phyloP scores from a whole-genome alignment of 2,329 filamentous ascomycete genomes.

The Drechslerella dactyloides region DNA sequence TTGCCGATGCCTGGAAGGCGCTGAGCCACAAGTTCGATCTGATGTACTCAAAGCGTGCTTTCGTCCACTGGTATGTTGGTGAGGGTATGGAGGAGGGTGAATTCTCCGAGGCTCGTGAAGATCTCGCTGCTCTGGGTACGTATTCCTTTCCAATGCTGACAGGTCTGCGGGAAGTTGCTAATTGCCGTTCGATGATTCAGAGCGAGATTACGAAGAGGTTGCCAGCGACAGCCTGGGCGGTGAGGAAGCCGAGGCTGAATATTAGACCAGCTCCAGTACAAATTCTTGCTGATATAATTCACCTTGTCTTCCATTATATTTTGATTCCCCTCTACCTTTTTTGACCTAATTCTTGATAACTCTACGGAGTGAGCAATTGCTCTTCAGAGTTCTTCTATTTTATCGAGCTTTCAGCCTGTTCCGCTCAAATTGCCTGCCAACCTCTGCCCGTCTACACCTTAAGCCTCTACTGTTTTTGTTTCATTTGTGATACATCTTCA shows the following conservation, averaged over 20 bases:
- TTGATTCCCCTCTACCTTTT: constrained; percentile 33
- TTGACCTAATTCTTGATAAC: constrained; percentile 14
- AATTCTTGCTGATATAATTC: constrained; percentile 26
- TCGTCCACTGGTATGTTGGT: constrained; percentile 99
- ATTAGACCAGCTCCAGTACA: constrained; percentile 66
- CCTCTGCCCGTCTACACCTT: too few relatives aligned
- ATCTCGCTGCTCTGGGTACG: constrained; percentile 79
- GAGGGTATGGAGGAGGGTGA: constrained; percentile 99
- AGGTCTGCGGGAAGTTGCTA: neutral
- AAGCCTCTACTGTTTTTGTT: too few relatives aligned
- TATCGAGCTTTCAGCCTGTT: constrained; percentile 56
- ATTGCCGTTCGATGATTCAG: constrained; percentile 57
- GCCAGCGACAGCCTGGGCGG: constrained; percentile 90
- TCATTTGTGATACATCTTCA: neutral
- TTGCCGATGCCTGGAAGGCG: constrained; percentile 96
- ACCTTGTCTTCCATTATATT: constrained; percentile 16
- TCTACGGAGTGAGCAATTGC: too few relatives aligned
- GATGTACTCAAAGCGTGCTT: constrained; percentile 99
- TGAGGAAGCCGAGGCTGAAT: constrained; percentile 85
- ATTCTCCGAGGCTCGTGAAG: constrained; percentile 98
- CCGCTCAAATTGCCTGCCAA: constrained; percentile 50
- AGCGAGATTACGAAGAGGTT: constrained; percentile 99
- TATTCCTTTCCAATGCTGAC: neutral
- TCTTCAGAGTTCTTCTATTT: constrained; percentile 57
- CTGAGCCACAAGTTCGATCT: constrained; percentile 98